These are phyloP conservation scores for Tetracladium setigerum DNA, from an alignment of 495 filamentous ascomycete species.

Conservation along the genomic window DNA sequence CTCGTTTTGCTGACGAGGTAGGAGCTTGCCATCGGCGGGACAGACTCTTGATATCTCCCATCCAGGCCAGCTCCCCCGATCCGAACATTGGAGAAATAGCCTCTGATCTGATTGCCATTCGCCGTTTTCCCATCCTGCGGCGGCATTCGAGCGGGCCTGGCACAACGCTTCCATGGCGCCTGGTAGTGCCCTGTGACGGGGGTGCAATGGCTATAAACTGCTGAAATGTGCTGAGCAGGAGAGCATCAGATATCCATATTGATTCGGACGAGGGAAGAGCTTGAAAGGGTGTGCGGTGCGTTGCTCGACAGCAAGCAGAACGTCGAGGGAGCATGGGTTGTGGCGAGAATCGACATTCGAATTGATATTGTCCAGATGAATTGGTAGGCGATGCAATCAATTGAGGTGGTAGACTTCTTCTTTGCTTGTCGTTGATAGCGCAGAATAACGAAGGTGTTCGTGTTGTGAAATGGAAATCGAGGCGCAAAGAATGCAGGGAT, in stretches of 20 bases:
- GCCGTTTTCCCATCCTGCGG: conserved; percentile 42
- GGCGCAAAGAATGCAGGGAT: too few species aligned
- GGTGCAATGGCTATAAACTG: conserved; percentile 28
- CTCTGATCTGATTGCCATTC: conserved; percentile 36
- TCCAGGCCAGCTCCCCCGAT: conserved; percentile 18
- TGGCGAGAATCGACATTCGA: not conserved
- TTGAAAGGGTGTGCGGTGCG: conserved; percentile 22
- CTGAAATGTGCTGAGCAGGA: conserved; percentile 30
- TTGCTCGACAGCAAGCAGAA: conserved; percentile 33
- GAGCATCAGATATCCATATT: conserved; percentile 37
- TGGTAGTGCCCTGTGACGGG: conserved; percentile 7
- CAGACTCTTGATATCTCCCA: too few species aligned
- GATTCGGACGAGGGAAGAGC: conserved; percentile 24
- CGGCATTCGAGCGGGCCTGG: conserved; percentile 45
- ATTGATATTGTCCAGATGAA: not conserved
- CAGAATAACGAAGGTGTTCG: too few species aligned
- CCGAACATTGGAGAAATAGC: conserved; percentile 19
- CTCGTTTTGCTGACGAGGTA: conserved; percentile 25
- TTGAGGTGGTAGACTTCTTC: too few species aligned
- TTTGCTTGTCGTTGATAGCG: too few species aligned
- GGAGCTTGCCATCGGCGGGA: too few species aligned
- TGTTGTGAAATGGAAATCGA: too few species aligned
- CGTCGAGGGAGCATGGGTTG: conserved; percentile 25
- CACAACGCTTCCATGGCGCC: conserved; percentile 24
- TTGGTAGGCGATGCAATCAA: too few species aligned